Percentiles rank a stretch among this genome's conserved stretches.
Evolutionary conservation across 148 eudicot genomes (phyloP).

Genomic region (Rhododendron williamsianum): DNA sequence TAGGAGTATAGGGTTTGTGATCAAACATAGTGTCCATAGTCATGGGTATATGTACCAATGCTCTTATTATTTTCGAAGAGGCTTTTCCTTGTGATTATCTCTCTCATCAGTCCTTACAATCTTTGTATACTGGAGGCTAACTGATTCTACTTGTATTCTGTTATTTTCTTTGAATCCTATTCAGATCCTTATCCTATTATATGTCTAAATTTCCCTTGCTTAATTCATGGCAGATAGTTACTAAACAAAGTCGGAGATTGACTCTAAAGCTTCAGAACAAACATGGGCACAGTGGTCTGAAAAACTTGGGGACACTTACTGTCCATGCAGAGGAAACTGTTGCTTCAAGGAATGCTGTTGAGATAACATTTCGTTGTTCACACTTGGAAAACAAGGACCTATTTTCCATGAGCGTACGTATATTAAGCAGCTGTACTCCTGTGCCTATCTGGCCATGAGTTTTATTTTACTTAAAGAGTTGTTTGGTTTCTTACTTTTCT

Average conservation of each 20-base stretch:
- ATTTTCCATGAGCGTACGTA: constrained; percentile 82
- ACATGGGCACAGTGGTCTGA: constrained; percentile 29
- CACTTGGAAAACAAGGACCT: constrained; percentile 70
- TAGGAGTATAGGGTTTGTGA: not conserved
- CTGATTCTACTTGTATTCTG: not conserved
- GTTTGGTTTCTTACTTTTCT: constrained; percentile 8
- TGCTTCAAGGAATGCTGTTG: constrained; percentile 61
- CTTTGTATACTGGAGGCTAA: not conserved
- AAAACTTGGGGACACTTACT: constrained; percentile 51
- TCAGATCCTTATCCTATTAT: not conserved
- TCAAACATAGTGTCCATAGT: not conserved
- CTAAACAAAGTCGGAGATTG: constrained; percentile 51
- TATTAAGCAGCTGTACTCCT: not conserved
- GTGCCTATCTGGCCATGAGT: not conserved
- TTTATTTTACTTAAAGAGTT: not conserved
- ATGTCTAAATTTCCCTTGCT: constrained; percentile 12
- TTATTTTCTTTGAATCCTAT: not conserved
- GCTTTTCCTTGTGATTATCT: not conserved
- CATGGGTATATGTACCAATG: not conserved
- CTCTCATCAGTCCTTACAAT: not conserved
- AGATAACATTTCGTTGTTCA: constrained; percentile 56
- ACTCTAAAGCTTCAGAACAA: constrained; percentile 54
- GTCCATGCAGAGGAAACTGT: constrained; percentile 80
- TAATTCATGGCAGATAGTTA: constrained; percentile 60
- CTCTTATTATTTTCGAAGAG: not conserved